These are phyloP conservation scores for Tieghemostelium lacteum DNA, from an alignment of 78 protist species.

Conservation along the genomic window DNA sequence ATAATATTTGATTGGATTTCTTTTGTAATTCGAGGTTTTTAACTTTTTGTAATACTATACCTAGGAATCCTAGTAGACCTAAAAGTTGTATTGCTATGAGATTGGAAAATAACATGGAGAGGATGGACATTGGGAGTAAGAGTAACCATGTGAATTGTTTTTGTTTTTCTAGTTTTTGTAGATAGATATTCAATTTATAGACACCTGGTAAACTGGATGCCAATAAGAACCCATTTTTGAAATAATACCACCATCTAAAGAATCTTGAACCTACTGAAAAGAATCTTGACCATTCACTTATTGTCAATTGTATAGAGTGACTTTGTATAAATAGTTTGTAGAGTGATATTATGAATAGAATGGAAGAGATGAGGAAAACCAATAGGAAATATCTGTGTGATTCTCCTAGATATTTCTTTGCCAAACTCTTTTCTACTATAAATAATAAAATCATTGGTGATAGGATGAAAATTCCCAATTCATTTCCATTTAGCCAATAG, in stretches of 20 bases:
- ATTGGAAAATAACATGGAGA: conserved; percentile 7
- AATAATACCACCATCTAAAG: conserved; percentile 14
- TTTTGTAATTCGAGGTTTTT: conserved; percentile 4
- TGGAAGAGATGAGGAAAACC: background rate
- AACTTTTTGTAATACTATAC: background rate
- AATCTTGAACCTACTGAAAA: background rate
- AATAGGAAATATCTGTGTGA: conserved; percentile 45
- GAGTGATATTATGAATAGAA: background rate
- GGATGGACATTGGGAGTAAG: conserved; percentile 2
- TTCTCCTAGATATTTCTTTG: conserved; percentile 5
- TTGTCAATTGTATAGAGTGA: too few relatives aligned
- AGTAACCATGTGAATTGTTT: conserved; percentile 1
- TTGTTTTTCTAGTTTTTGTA: conserved; percentile 9
- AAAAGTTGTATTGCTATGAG: conserved; percentile 19
- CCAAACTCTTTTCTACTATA: background rate
- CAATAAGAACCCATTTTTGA: conserved; percentile 31
- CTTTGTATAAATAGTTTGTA: background rate
- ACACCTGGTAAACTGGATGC: conserved; percentile 16
- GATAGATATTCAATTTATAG: background rate
- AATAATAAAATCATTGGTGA: conserved; percentile 45
- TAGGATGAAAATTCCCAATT: conserved; percentile 15
- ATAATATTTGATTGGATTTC: conserved; percentile 30
- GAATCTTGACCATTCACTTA: conserved; percentile 13
- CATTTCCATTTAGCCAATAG: conserved; percentile 11
- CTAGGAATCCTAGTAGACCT: conserved; percentile 19